A percentile compares a stretch with the other conserved stretches of the same genome.
phyloP scores from a whole-genome alignment of 139 green algal genomes.

The Picochlorum sp. region DNA sequence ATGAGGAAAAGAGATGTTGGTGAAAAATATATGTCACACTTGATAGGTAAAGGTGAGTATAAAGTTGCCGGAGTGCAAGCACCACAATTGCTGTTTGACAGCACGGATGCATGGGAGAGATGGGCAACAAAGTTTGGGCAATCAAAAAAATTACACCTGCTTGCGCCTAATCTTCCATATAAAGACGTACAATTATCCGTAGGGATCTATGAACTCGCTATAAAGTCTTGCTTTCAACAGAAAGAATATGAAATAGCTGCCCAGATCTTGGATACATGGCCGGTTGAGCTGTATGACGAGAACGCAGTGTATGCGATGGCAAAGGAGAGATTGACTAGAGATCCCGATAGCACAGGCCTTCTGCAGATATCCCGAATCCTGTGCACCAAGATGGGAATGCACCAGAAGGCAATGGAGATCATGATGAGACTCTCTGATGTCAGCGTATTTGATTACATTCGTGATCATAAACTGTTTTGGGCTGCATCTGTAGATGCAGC shows the following conservation, averaged over 20 bases:
- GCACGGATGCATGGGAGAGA: conserved; percentile 58
- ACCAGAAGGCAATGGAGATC: not conserved
- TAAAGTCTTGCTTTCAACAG: conserved; percentile 42
- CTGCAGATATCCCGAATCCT: not conserved
- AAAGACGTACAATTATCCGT: conserved; percentile 43
- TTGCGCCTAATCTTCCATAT: conserved; percentile 70
- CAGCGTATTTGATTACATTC: conserved; percentile 63
- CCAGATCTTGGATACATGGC: not conserved
- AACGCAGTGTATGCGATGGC: not conserved
- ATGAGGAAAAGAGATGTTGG: conserved; percentile 18
- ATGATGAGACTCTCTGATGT: conserved; percentile 3
- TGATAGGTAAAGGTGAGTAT: conserved; percentile 31
- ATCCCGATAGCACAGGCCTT: not conserved
- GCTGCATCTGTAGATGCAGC: conserved; percentile 6
- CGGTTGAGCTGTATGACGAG: not conserved
- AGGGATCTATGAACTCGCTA: conserved; percentile 73
- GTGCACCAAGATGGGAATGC: conserved; percentile 10
- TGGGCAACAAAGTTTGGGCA: conserved; percentile 64
- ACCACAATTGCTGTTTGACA: conserved; percentile 44
- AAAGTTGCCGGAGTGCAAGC: conserved; percentile 45
- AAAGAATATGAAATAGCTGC: not conserved
- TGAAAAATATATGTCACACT: conserved; percentile 36
- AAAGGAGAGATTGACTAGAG: too few relatives aligned
- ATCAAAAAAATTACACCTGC: conserved; percentile 56
- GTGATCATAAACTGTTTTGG: conserved; percentile 24